Evolutionary conservation across 805 yeast species (phyloP).

Genomic region (Yamadazyma sp.): DNA sequence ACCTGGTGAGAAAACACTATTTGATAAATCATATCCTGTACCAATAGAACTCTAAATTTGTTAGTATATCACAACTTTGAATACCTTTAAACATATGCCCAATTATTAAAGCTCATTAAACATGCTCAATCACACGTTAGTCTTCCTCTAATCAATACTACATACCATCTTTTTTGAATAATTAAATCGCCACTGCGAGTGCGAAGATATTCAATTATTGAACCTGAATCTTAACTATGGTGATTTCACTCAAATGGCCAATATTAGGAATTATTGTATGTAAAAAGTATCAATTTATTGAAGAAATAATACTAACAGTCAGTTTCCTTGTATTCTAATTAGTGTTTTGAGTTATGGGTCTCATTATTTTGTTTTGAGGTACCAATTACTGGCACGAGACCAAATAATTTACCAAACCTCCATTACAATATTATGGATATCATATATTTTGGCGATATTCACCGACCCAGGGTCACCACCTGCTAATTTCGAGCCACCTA

Average conservation of each 20-base stretch:
- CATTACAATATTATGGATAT: conserved; percentile 63
- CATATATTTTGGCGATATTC: conserved; percentile 67
- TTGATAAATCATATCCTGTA: conserved; percentile 97
- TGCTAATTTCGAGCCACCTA: conserved; percentile 35
- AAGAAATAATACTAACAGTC: conserved; percentile 5
- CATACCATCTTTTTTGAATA: conserved; percentile 5
- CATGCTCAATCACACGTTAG: no score
- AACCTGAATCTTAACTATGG: conserved; percentile 1
- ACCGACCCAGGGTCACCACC: conserved; percentile 72
- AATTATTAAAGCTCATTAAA: no score
- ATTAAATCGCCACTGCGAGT: conserved; percentile 8
- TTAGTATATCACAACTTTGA: conserved; percentile 6
- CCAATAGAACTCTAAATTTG: conserved; percentile 64
- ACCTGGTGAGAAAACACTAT: conserved; percentile 83
- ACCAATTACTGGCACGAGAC: conserved; percentile 33
- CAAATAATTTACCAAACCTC: conserved; percentile 49
- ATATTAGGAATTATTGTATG: conserved; percentile 45
- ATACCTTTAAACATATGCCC: no score
- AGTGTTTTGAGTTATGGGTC: conserved; percentile 59
- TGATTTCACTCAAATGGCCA: conserved; percentile 42
- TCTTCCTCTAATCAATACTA: no score
- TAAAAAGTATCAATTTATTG: conserved; percentile 1
- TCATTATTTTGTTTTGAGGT: conserved; percentile 52
- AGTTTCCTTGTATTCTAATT: conserved; percentile 67
- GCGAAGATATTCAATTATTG: conserved; percentile 1